Evolutionary conservation across 1,139 yeast species (phyloP), one percentile per base, ranked within the genome.

Genomic region (Suhomyces ambrosiae): DNA sequence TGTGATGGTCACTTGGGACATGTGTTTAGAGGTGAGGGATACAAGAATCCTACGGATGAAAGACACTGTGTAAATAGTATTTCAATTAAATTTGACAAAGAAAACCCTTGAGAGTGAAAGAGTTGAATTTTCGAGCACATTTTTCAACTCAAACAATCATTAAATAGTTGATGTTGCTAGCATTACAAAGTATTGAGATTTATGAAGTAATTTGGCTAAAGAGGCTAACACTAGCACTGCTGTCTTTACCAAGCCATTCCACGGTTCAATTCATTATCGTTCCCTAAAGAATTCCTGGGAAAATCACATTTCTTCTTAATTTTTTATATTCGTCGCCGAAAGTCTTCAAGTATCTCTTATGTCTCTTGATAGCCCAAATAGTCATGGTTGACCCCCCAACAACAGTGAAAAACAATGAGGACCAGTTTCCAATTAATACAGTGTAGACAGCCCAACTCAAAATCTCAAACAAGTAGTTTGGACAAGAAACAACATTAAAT

Each of bases 1-100:
- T 92, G 98, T 58, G 96, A 87, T 33, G 95, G 96, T 1, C 98
- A 92, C 63, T 65, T 92, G 50, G 98, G 98, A 2, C 98, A 92
- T 63, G 84, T 92, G 2, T 92, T 92, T 62, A 80, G 80, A 50
- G 95, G 96, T n/a, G 98, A 92, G 63, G 97, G 97, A 0, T 90
- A 78, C 68, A 66, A 76, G 30, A 86, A 81, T 9, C 98, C 97
- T 6, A 88, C 96, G 0, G 92, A 90, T 59, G 92, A 79, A 49
- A 79, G 99, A 58, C 97, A 92, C 60, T 92, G 99, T 61, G 97
- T 90, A 16, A 92, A 92, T 61, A 86, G 96, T 41, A 71, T 87
- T 21, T 79, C 90, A 42, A 67, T 92, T 59, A 85, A 82, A 54
- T 86, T 89, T 51, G 66, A 53, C 18, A 44, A 47, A n/a, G 47